Evolutionary conservation across 345 rosid genomes (phyloP), one percentile per base, ranked within the genome.

Genomic region (Eucalyptus brandiana): DNA sequence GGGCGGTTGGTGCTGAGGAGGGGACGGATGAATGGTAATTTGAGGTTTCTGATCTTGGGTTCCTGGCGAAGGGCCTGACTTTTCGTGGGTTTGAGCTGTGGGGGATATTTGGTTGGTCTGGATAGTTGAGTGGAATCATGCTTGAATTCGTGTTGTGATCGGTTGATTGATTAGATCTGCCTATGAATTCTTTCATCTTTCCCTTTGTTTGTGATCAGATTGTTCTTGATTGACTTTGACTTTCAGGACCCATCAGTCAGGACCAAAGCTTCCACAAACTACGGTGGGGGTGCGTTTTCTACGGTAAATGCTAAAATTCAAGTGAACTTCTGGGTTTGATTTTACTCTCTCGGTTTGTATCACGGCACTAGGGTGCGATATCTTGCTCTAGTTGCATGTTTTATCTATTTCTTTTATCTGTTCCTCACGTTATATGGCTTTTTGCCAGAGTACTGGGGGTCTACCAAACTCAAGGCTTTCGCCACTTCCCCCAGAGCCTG

Each of bases 401-500:
- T 76, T 86, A 10, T 86, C 32, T 47, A 81, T 26, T 8, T 58
- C 86, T 51, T n/a, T 40, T 69, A 87, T 26, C 32, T 9, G 56
- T 54, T 49, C 51, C 89, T 48, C 50, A 80, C 86, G 76, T 89
- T 91, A 87, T 87, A 44, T 16, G 60, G n/a, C 93, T 23, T 89
- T 19, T 72, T 76, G 47, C 83, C 45, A 98, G 99, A 96, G 92
- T 92, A 85, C 87, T 48, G 92, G 91, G 91, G 91, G 91, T 89
- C 95, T 92, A 72, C 94, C 98, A 9, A 94, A 95, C 91, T 95
- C 99, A 13, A 96, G 97, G 95, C 99, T 98, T 89, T 95, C 99
- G 14, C 99, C 99, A 51, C 98, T 98, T 90, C 99, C 99, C 91
- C 98, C 95, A 16, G 99, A 98, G 91, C 99, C 99, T 47, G 96